Base-by-base conservation (phyloP, 768 basidiomycete species). In the Pleurotus cornucopiae region DNA sequence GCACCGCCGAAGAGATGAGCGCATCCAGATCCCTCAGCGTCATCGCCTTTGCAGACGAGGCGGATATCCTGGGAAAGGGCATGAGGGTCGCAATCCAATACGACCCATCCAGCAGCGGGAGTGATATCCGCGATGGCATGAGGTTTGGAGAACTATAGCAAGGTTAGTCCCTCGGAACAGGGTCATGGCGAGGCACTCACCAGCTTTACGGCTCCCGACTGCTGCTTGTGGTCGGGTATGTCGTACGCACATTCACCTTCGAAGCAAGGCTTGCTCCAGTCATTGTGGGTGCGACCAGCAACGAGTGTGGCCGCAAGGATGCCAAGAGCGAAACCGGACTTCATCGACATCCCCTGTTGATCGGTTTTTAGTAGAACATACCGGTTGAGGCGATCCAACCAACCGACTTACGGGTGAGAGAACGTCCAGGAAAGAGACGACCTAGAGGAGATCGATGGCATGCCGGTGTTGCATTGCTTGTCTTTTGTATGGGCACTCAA, bases 241-340 rank as follows among this genome's bases (percentile, higher is more conserved):
- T 47, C 46, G 23, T 47, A 47, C 16, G 46, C 46, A 23, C 46
- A 47, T 47, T 47, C 46, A 6, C 46, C 46, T 6, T 47, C 46
- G 20, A 47, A 47, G 46, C 46, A 47, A 47, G 46, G 46, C 21
- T 47, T 47, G 23, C 46, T 47, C 46, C 46, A 47, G 21, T 47
- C 46, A 23, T 47, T 47, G 14, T 20, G 21, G 16, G 46, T 11
- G 5, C 18, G 21, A 18, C 21, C 46, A 6, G 23, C 16, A 25
- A 26, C 16, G 21, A 47, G 21, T 23, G 46, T 26, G 21, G 46
- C 46, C 14, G 46, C 46, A 20, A 47, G 21, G 26, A 47, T 47
- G 46, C 6, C 30, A 30, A 30, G 30, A 30, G 30, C 30, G 30
- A 30, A 30, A 30, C 30, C 30, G 6, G 30, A 30, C 30, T 30